phyloP scores from a whole-genome alignment of 192 early-diverging fungal genomes.

The Pilaira anomala region DNA sequence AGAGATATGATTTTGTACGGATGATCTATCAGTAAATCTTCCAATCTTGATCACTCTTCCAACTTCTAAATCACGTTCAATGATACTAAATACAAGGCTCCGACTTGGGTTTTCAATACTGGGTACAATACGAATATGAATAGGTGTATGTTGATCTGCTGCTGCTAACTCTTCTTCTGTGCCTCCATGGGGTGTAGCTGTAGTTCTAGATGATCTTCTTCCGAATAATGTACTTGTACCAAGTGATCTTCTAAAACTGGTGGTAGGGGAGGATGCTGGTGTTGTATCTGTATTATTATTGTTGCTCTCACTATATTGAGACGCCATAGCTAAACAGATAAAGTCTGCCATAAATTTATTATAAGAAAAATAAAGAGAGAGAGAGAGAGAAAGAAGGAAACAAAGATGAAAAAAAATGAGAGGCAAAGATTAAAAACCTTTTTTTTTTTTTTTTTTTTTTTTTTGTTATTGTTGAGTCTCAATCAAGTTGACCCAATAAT shows the following conservation, averaged over 20 bases:
- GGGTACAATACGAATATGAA: conserved; percentile 55
- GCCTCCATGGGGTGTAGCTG: not conserved
- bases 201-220: conserved; percentile 17
- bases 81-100: conserved; percentile 56
- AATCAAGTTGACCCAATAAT: too few species aligned
- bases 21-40: conserved; percentile 54
- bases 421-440: not conserved
- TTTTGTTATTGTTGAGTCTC: not conserved
- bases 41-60: conserved; percentile 57
- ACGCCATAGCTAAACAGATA: conserved; percentile 25
- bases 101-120: conserved; percentile 44
- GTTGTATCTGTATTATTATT: not conserved
- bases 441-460: conserved; percentile 12
- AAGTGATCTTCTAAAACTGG: conserved; percentile 19
- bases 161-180: not conserved
- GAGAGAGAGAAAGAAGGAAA: conserved; percentile 5
- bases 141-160: too few species aligned
- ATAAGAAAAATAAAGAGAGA: not conserved
- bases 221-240: conserved; percentile 5
- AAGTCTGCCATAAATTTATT: conserved; percentile 20
- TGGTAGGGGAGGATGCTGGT: not conserved
- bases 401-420: conserved; percentile 6
- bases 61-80: conserved; percentile 55
- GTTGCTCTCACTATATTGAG: conserved; percentile 4
- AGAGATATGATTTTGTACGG: conserved; percentile 59